phyloP scores from a whole-genome alignment of 768 basidiomycete genomes.

The Amanita pseudoporphyria region DNA sequence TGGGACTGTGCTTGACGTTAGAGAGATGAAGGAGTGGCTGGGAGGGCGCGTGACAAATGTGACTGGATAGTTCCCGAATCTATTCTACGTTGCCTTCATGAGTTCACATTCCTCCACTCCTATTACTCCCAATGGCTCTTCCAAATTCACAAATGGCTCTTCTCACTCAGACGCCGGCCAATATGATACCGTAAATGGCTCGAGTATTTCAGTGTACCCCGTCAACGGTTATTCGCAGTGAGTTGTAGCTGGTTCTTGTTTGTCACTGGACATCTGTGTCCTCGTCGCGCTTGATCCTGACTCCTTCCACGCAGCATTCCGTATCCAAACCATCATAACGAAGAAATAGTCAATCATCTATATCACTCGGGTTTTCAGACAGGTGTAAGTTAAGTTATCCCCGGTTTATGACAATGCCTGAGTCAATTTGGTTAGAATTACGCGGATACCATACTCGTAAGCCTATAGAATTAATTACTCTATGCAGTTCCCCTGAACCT shows the following conservation, averaged over 20 bases:
- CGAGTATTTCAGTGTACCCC: constrained; percentile 31
- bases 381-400: constrained; percentile 45
- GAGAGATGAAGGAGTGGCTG: constrained; percentile 6
- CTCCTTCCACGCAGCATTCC: constrained; percentile 24
- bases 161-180: constrained; percentile 29
- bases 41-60: neutral
- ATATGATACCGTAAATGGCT: constrained; percentile 24
- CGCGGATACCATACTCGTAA: constrained; percentile 70
- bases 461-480: constrained; percentile 17
- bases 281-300: neutral
- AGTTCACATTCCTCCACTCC: constrained; percentile 4
- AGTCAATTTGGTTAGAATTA: constrained; percentile 48
- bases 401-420: constrained; percentile 8
- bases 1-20: constrained; percentile 10
- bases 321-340: constrained; percentile 56
- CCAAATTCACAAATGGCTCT: constrained; percentile 38
- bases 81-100: neutral
- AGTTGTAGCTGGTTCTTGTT: constrained; percentile 20
- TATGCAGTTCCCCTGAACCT: constrained; percentile 2
- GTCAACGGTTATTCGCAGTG: constrained; percentile 54
- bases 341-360: constrained; percentile 69
- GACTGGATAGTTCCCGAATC: neutral
- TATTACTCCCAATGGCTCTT: constrained; percentile 37
- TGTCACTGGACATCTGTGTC: neutral
- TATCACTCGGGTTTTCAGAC: constrained; percentile 76